These are phyloP conservation scores for Hortiboletus campestris DNA, from an alignment of 768 basidiomycete species.

Conservation along the genomic window DNA sequence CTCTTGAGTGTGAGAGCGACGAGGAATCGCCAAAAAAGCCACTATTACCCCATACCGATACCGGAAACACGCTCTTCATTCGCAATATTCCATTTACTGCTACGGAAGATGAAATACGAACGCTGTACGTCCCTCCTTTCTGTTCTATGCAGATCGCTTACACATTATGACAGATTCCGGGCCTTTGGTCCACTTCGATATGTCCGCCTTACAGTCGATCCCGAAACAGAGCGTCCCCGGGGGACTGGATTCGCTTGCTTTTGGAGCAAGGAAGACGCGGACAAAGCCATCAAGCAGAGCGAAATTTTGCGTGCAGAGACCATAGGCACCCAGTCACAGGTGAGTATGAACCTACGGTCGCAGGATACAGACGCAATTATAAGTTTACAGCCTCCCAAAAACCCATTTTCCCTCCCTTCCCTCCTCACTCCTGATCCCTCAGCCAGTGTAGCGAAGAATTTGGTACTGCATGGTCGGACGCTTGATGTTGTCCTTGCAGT, in stretches of 20 bases:
- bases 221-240: slow-evolving; percentile 77
- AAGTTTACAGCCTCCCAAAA: slow-evolving; percentile 55
- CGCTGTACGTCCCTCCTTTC: slow-evolving; percentile 54
- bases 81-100: slow-evolving; percentile 91
- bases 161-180: slow-evolving; percentile 57
- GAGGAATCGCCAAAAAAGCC: slow-evolving; percentile 56
- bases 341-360: slow-evolving; percentile 23
- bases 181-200: slow-evolving; percentile 91
- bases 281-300: slow-evolving; percentile 80
- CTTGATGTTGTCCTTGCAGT: slow-evolving; percentile 90
- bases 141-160: background rate
- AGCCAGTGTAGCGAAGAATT: slow-evolving; percentile 70
- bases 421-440: slow-evolving; percentile 94
- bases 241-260: slow-evolving; percentile 98
- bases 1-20: slow-evolving; percentile 5
- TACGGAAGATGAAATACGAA: slow-evolving; percentile 88
- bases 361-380: background rate
- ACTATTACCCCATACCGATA: slow-evolving; percentile 76
- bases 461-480: slow-evolving; percentile 91
- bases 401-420: slow-evolving; percentile 85
- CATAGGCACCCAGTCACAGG: slow-evolving; percentile 39
- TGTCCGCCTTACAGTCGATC: slow-evolving; percentile 86
- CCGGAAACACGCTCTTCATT: slow-evolving; percentile 90
- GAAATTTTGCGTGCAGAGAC: slow-evolving; percentile 68
- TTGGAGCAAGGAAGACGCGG: slow-evolving; percentile 90